A percentile compares a stretch with the other conserved stretches of the same genome.
Conservation (phyloP, 1,284 basidiomycete species). For the Jaminaea rosea region DNA sequence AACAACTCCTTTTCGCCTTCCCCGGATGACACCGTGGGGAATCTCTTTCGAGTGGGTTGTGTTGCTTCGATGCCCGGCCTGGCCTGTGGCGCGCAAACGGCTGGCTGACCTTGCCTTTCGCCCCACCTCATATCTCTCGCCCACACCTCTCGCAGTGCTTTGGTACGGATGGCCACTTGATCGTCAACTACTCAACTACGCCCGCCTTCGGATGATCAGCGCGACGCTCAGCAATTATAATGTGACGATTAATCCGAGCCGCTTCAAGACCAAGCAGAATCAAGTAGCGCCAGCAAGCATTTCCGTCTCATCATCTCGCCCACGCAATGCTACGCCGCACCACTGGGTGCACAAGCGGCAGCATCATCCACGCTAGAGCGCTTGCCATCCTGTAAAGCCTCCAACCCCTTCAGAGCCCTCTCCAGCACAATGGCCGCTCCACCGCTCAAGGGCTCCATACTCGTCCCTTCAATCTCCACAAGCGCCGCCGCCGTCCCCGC, state of each 20-base stretch:
- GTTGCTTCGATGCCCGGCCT: too few species aligned
- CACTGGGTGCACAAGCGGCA: too few species aligned
- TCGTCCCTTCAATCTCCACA: too few species aligned
- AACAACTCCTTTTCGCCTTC: constrained; percentile 93
- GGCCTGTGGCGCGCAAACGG: background rate
- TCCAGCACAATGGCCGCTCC: constrained; percentile 21
- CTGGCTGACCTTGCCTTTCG: too few species aligned
- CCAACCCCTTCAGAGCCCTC: constrained; percentile 10
- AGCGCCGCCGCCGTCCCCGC: constrained; percentile 50
- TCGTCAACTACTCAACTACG: constrained; percentile 44
- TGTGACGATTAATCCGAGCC: too few species aligned
- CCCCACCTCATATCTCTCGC: background rate
- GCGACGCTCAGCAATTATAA: too few species aligned
- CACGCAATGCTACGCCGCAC: too few species aligned
- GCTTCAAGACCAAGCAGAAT: too few species aligned
- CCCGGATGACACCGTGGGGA: constrained; percentile 83
- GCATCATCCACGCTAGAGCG: too few species aligned
- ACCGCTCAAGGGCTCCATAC: constrained; percentile 15
- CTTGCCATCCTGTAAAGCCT: too few species aligned
- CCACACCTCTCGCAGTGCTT: constrained; percentile 21
- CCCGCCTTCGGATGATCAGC: constrained; percentile 40
- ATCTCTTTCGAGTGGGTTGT: constrained; percentile 55
- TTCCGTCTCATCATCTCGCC: too few species aligned
- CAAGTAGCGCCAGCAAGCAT: too few species aligned
- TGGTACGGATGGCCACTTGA: constrained; percentile 40